Evolutionary conservation across 2,329 filamentous ascomycete species (phyloP).

Genomic region (Ascochyta koolunga): DNA sequence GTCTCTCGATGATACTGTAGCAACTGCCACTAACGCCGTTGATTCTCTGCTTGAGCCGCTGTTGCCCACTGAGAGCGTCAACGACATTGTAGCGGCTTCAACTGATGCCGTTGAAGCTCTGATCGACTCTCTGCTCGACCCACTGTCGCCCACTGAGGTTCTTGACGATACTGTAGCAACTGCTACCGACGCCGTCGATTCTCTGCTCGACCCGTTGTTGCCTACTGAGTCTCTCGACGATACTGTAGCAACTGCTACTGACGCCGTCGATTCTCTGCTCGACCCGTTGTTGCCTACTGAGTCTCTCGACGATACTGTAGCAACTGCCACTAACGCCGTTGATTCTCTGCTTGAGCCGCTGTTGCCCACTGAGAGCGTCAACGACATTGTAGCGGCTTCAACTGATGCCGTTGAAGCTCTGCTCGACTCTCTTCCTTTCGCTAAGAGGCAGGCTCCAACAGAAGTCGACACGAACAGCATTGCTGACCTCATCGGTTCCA

Average conservation of each 20-base stretch:
- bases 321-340: too few species aligned
- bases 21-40: too few species aligned
- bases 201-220: not conserved
- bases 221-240: too few species aligned
- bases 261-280: constrained; percentile 1
- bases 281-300: not conserved
- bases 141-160: not conserved
- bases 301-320: not conserved
- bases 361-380: not conserved
- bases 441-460: not conserved
- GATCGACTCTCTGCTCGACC: not conserved
- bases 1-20: too few species aligned
- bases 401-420: not conserved
- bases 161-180: not conserved
- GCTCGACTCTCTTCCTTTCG: not conserved
- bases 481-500: not conserved
- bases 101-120: not conserved
- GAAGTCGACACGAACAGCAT: not conserved
- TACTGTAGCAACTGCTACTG: too few species aligned
- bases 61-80: not conserved
- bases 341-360: too few species aligned
- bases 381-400: not conserved
- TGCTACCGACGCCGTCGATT: not conserved
- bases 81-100: not conserved
- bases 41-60: too few species aligned